Percentiles rank a stretch among this genome's conserved stretches.
phyloP scores from a whole-genome alignment of 441 rosid genomes.

The Geranium incanum region DNA sequence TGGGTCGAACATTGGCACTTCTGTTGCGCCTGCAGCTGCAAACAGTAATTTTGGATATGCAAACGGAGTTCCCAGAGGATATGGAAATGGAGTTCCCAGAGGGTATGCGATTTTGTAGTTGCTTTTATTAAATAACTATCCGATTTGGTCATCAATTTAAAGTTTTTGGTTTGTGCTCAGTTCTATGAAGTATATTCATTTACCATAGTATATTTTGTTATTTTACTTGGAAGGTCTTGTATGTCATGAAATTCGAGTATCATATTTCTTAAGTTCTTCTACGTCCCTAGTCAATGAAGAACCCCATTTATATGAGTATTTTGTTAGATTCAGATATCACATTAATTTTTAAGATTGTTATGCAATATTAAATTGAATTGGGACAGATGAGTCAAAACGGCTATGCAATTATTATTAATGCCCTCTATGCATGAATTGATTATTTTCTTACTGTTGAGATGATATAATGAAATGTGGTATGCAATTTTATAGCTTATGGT shows the following conservation, averaged over 20 bases:
- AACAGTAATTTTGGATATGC: slow-evolving; percentile 38
- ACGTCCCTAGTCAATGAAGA: neutral
- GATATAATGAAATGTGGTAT: neutral
- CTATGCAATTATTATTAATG: neutral
- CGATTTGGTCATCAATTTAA: neutral
- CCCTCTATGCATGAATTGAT: neutral
- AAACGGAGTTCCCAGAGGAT: slow-evolving; percentile 61
- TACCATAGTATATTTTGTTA: neutral
- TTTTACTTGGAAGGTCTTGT: neutral
- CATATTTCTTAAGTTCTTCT: neutral
- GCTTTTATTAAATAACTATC: neutral
- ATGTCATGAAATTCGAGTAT: neutral
- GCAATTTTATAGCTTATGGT: neutral
- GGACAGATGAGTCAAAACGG: neutral
- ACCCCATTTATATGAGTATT: neutral
- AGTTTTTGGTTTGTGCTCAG: neutral
- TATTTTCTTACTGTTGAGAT: neutral
- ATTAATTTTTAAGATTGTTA: neutral
- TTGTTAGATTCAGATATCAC: neutral
- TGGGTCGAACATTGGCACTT: slow-evolving; percentile 51
- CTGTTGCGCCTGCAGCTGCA: slow-evolving; percentile 34
- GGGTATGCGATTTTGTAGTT: slow-evolving; percentile 36
- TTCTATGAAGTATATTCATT: neutral
- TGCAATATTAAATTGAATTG: neutral
- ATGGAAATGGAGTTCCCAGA: slow-evolving; percentile 43